Evolutionary conservation across 208 protist species (phyloP).

Genomic region (Trypanosoma lewisi): DNA sequence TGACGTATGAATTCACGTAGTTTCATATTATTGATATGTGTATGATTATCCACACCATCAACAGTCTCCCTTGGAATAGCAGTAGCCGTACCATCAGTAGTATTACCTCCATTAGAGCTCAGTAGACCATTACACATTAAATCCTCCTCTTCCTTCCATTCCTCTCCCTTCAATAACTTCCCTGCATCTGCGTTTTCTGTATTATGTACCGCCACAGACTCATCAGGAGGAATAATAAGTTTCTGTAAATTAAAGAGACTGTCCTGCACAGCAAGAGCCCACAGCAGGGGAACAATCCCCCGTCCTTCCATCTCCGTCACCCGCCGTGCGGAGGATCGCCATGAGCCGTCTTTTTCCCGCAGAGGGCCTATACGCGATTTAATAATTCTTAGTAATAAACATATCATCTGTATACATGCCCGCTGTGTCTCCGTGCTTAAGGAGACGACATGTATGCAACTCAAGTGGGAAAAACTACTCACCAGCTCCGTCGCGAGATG

Average conservation of each 20-base stretch:
- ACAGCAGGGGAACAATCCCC: slow-evolving; percentile 7
- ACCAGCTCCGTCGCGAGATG: slow-evolving; percentile 18
- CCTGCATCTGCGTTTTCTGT: too few relatives aligned
- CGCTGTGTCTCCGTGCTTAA: slow-evolving; percentile 3
- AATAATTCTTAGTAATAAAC: slow-evolving; percentile 1
- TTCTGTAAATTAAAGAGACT: slow-evolving; percentile 1
- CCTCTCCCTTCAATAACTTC: too few relatives aligned
- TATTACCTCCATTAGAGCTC: too few relatives aligned
- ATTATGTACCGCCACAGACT: background rate
- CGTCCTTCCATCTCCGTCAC: background rate
- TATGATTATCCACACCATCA: too few relatives aligned
- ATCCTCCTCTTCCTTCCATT: too few relatives aligned
- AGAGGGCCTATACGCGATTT: background rate
- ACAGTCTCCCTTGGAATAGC: background rate
- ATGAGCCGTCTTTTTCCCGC: background rate
- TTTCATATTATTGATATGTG: background rate
- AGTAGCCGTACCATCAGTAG: background rate
- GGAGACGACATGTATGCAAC: slow-evolving; percentile 1
- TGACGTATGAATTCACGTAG: background rate
- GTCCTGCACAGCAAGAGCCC: slow-evolving; percentile 3
- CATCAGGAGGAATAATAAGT: background rate
- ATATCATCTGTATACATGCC: slow-evolving; percentile 19
- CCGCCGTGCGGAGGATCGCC: background rate
- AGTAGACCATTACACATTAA: too few relatives aligned
- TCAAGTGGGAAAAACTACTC: slow-evolving; percentile 18